Percentiles rank a stretch among this genome's conserved stretches.
Conservation (phyloP, 169 alveolate species). For the Eimeria maxima region DNA sequence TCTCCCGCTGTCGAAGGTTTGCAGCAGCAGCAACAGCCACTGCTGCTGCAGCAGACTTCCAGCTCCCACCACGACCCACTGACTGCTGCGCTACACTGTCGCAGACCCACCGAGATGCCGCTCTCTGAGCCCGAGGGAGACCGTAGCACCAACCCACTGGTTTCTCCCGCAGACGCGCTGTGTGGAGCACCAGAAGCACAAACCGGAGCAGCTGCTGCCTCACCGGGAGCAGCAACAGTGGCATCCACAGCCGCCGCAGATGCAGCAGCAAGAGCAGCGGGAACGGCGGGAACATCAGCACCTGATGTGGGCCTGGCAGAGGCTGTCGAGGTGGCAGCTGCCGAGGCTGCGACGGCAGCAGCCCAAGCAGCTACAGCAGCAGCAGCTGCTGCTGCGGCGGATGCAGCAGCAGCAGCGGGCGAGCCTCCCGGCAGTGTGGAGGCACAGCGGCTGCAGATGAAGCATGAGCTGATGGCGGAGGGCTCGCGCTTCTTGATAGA, state of each 20-base stretch:
- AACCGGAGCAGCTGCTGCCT: no score
- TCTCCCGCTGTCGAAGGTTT: conserved; percentile 26
- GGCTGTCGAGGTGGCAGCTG: conserved; percentile 64
- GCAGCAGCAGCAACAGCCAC: conserved; percentile 56
- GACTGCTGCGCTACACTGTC: background rate
- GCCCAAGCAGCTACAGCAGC: conserved; percentile 61
- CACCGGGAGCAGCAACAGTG: background rate
- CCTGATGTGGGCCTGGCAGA: conserved; percentile 48
- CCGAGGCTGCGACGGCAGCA: conserved; percentile 68
- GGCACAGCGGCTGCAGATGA: conserved; percentile 68
- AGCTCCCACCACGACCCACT: conserved; percentile 17
- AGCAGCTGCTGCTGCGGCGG: conserved; percentile 59
- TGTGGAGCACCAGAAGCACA: background rate
- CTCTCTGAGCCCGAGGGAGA: conserved; percentile 6
- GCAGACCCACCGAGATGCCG: conserved; percentile 20
- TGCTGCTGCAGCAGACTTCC: conserved; percentile 26
- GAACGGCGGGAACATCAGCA: background rate
- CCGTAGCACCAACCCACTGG: conserved; percentile 16
- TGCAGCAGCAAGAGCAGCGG: background rate
- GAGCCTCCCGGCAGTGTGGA: conserved; percentile 66
- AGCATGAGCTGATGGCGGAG: conserved; percentile 46
- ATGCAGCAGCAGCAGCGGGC: conserved; percentile 68
- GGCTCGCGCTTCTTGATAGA: conserved; percentile 55
- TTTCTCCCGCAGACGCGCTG: background rate
- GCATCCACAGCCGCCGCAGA: background rate